A percentile compares a stretch with the other conserved stretches of the same genome.
These are phyloP conservation scores for Starmerella riodocensis DNA, from an alignment of 805 yeast species.

Conservation along the genomic window DNA sequence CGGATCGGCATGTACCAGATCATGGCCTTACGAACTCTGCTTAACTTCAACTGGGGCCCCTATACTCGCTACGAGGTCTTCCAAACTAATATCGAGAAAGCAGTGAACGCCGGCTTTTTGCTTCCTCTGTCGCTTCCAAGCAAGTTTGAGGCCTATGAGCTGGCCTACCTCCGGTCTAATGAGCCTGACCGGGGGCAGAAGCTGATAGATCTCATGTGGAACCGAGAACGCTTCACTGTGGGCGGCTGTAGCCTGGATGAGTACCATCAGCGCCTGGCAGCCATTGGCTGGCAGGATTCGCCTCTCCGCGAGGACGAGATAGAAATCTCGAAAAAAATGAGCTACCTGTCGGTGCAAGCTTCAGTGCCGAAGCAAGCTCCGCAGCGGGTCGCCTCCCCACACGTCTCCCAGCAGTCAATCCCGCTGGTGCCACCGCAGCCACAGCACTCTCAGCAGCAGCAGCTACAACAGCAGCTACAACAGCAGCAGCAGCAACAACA, in stretches of 20 bases:
- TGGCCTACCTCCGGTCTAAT: constrained; percentile 9
- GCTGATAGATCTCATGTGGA: constrained; percentile 14
- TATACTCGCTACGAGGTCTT: constrained; percentile 4
- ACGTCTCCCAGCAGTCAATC: neutral
- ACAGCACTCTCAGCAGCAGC: too few species aligned
- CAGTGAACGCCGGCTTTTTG: constrained; percentile 6
- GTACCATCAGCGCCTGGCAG: constrained; percentile 4
- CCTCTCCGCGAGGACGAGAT: constrained; percentile 8
- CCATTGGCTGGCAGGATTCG: constrained; percentile 15
- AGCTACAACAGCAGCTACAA: too few species aligned
- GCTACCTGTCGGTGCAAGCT: neutral
- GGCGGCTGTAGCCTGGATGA: constrained; percentile 12
- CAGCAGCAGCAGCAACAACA: too few species aligned
- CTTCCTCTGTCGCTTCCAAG: constrained; percentile 12
- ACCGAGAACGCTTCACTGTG: constrained; percentile 14
- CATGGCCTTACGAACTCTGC: constrained; percentile 13
- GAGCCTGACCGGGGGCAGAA: constrained; percentile 9
- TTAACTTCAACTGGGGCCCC: constrained; percentile 14
- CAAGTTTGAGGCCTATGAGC: constrained; percentile 13
- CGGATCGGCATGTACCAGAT: constrained; percentile 16
- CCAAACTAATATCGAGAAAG: constrained; percentile 6
- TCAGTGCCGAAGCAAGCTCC: neutral
- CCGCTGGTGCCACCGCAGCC: neutral
- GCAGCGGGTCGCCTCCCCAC: neutral
- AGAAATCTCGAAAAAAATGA: constrained; percentile 5